A percentile compares a stretch with the other conserved stretches of the same genome.
Evolutionary conservation across 2,329 filamentous ascomycete species (phyloP).

Genomic region (Pezicula carpinea): DNA sequence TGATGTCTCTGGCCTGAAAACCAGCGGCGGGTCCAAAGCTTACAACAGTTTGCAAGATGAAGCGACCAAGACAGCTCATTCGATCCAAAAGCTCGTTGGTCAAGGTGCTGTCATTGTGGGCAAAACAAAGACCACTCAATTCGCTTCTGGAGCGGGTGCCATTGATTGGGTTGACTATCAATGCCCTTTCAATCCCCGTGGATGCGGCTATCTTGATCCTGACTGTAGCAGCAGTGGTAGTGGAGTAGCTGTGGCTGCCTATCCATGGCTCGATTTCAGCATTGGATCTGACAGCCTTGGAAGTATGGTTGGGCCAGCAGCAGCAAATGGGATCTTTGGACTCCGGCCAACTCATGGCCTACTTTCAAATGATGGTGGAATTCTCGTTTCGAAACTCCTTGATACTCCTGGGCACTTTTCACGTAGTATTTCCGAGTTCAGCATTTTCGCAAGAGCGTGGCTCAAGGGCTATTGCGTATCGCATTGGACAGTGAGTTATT

Average conservation of each 20-base stretch:
- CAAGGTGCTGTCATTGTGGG: conserved; percentile 52
- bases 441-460: not conserved
- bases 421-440: conserved; percentile 1
- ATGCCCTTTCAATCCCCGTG: conserved; percentile 36
- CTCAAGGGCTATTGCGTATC: not conserved
- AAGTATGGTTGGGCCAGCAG: conserved; percentile 17
- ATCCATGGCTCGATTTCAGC: conserved; percentile 43
- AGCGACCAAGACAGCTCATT: conserved; percentile 39
- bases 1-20: conserved; percentile 50
- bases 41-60: conserved; percentile 47
- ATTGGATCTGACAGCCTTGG: conserved; percentile 43
- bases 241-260: conserved; percentile 37
- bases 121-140: conserved; percentile 45
- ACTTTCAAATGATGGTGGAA: conserved; percentile 7
- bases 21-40: conserved; percentile 50
- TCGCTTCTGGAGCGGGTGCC: conserved; percentile 28
- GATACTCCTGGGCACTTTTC: conserved; percentile 17
- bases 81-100: conserved; percentile 50
- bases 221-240: conserved; percentile 42
- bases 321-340: not conserved
- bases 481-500: not conserved
- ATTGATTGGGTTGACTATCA: conserved; percentile 39
- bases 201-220: conserved; percentile 40
- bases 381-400: conserved; percentile 11
- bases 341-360: not conserved